Conservation (phyloP, 768 basidiomycete genomes). For the Podaxis sp. region DNA sequence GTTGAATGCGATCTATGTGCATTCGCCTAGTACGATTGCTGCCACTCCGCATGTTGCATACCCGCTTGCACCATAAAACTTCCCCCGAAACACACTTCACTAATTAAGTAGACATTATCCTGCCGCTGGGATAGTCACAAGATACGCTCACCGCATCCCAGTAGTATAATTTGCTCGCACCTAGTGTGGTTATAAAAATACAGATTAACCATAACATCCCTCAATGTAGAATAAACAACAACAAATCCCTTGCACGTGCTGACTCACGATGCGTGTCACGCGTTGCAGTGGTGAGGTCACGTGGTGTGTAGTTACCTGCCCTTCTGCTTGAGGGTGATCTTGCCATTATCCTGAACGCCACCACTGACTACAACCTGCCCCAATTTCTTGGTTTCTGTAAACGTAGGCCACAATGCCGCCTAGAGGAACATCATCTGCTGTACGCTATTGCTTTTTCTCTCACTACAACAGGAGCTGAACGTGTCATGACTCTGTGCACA, state of each 20-base stretch:
- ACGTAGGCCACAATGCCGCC: background rate
- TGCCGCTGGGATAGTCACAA: too few species aligned
- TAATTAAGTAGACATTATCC: too few species aligned
- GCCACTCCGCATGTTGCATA: too few species aligned
- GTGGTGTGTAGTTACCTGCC: background rate
- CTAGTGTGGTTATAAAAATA: too few species aligned
- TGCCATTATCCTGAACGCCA: background rate
- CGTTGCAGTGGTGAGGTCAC: background rate
- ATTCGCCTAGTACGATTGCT: too few species aligned
- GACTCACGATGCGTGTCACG: background rate
- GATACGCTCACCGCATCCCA: too few species aligned
- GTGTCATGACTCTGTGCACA: background rate
- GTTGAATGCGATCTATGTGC: too few species aligned
- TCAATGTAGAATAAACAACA: too few species aligned
- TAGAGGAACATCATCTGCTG: conserved; percentile 5
- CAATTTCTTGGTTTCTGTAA: background rate
- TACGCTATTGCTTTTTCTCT: background rate
- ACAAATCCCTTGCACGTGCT: background rate
- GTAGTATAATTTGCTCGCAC: too few species aligned
- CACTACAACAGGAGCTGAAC: background rate
- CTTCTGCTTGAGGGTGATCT: background rate
- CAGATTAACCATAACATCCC: too few species aligned
- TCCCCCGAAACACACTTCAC: too few species aligned
- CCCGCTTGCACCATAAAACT: too few species aligned
- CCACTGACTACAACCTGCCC: background rate